A percentile compares a stretch with the other conserved stretches of the same genome.
Evolutionary conservation across 495 filamentous ascomycete genomes (phyloP).

Genomic region (Xylona heveae): DNA sequence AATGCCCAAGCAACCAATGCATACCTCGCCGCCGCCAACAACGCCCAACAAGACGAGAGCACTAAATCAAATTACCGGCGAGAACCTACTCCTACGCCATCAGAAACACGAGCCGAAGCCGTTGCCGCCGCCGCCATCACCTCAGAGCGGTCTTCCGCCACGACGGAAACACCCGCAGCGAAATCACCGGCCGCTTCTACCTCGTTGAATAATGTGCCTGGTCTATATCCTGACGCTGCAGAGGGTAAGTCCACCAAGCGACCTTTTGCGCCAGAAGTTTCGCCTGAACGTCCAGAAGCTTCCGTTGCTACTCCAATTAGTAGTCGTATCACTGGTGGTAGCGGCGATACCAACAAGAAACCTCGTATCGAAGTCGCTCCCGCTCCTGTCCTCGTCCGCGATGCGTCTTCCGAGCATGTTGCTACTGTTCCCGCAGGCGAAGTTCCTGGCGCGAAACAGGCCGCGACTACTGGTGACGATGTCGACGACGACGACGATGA

Average conservation of each 20-base stretch:
- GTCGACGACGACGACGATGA: conserved; percentile 5
- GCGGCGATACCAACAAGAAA: no score
- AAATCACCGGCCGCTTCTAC: not conserved
- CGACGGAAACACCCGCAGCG: not conserved
- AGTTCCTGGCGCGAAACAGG: not conserved
- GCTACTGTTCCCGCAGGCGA: not conserved
- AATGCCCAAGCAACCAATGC: not conserved
- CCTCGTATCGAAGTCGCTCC: not conserved
- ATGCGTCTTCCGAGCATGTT: not conserved
- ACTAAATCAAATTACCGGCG: not conserved
- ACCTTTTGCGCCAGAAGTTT: no score
- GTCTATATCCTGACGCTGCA: no score
- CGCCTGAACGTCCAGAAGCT: no score
- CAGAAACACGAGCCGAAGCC: not conserved
- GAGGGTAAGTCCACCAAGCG: no score
- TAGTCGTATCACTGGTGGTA: no score
- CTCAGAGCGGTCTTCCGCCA: not conserved
- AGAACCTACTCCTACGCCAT: not conserved
- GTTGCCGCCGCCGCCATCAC: not conserved
- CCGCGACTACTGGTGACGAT: not conserved
- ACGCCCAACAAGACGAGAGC: not conserved
- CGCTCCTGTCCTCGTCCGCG: not conserved
- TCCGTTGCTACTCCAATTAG: no score
- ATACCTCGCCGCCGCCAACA: not conserved
- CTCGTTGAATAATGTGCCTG: no score